Percentiles rank a stretch among this genome's conserved stretches.
Conservation (phyloP, 2,329 filamentous ascomycete genomes). For the Plenodomus tracheiphilus region DNA sequence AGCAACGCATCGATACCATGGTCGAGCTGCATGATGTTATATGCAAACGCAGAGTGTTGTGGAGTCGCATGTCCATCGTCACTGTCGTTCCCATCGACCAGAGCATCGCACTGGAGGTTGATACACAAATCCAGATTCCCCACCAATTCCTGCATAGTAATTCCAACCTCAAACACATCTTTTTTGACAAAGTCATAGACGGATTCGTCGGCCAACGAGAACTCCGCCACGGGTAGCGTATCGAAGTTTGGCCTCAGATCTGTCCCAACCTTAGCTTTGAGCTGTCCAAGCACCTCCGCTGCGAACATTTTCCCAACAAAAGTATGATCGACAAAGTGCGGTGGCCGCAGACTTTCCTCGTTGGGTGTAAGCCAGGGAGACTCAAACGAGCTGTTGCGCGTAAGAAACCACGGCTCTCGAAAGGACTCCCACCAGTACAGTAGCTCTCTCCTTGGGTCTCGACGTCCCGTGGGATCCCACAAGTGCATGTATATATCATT, state of each 20-base stretch:
- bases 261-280: slow-evolving; percentile 5
- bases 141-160: slow-evolving; percentile 6
- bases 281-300: slow-evolving; percentile 2
- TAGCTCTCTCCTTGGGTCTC: slow-evolving; percentile 2
- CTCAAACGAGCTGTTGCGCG: background rate
- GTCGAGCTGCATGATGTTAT: background rate
- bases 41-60: too few relatives aligned
- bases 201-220: background rate
- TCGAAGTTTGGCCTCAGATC: slow-evolving; percentile 4
- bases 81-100: background rate
- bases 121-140: slow-evolving; percentile 9
- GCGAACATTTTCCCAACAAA: slow-evolving; percentile 5
- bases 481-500: slow-evolving; percentile 7
- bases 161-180: slow-evolving; percentile 6
- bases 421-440: slow-evolving; percentile 10
- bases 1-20: background rate
- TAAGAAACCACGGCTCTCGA: slow-evolving; percentile 5
- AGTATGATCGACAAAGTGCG: slow-evolving; percentile 8
- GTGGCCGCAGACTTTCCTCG: slow-evolving; percentile 1
- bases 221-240: slow-evolving; percentile 2
- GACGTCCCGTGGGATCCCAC: background rate
- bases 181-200: slow-evolving; percentile 7
- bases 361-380: background rate
- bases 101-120: slow-evolving; percentile 6
- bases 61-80: too few relatives aligned